Percentiles rank a stretch among this genome's conserved stretches.
Conservation (phyloP, 345 rosid species). For the Carallia pectinifolia region DNA sequence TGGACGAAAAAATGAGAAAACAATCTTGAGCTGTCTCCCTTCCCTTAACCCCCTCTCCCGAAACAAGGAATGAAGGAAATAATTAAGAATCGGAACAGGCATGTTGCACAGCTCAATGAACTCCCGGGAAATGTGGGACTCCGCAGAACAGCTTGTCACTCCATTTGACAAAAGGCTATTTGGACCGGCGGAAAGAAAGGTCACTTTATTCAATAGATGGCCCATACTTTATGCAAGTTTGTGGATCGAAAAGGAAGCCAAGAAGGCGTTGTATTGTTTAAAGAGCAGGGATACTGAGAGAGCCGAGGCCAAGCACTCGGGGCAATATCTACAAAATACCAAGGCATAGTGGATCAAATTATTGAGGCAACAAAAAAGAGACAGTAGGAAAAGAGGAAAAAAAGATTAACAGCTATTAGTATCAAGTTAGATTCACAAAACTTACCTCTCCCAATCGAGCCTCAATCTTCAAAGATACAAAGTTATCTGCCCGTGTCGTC, state of each 20-base stretch:
- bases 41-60: no score
- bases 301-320: conserved; percentile 73
- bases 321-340: conserved; percentile 47
- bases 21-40: no score
- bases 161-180: no score
- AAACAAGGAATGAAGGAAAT: no score
- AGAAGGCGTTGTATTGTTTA: not conserved
- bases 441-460: conserved; percentile 86
- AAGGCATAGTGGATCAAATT: conserved; percentile 4
- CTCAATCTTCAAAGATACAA: conserved; percentile 74
- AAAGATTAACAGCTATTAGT: no score
- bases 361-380: not conserved
- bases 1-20: no score
- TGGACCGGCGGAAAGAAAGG: no score
- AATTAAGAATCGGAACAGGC: no score
- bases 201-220: not conserved
- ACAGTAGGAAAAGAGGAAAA: not conserved
- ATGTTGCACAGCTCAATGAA: no score
- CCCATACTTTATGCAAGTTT: not conserved
- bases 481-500: conserved; percentile 71
- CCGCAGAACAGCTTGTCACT: no score
- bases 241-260: not conserved
- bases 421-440: not conserved
- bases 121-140: no score
- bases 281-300: conserved; percentile 64